Evolutionary conservation across 2,329 filamentous ascomycete genomes (phyloP).

Genomic region (Fusarium beomiforme): DNA sequence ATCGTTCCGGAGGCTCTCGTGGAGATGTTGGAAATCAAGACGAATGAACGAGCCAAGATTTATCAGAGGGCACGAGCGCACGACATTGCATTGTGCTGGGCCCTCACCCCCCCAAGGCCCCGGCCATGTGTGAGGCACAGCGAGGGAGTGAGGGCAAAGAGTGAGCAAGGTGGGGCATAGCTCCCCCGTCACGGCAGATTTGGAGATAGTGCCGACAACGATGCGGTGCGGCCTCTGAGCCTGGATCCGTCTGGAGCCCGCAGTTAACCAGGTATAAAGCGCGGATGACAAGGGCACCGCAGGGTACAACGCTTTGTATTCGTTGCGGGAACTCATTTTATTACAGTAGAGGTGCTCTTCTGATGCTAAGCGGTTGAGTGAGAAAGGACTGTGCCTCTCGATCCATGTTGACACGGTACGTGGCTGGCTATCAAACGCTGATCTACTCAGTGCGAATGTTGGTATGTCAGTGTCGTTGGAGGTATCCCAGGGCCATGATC

Average conservation of each 20-base stretch:
- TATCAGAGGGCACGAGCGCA: conserved; percentile 45
- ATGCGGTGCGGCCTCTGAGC: conserved; percentile 36
- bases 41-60: conserved; percentile 45
- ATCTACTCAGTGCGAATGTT: conserved; percentile 25
- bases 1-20: conserved; percentile 41
- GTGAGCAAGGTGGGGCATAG: conserved; percentile 42
- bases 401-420: conserved; percentile 25
- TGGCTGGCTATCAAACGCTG: background rate
- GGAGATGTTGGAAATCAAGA: conserved; percentile 41
- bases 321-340: conserved; percentile 21
- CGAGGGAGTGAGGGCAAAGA: conserved; percentile 41
- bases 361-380: conserved; percentile 11
- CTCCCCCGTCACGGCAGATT: conserved; percentile 44
- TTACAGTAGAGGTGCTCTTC: conserved; percentile 2
- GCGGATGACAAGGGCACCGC: conserved; percentile 28
- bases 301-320: conserved; percentile 31
- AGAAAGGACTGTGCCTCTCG: conserved; percentile 29
- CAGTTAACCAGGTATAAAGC: conserved; percentile 35
- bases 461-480: conserved; percentile 24
- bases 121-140: conserved; percentile 42
- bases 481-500: conserved; percentile 28
- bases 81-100: conserved; percentile 46
- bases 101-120: conserved; percentile 40
- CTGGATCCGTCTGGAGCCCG: conserved; percentile 37
- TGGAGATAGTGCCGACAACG: conserved; percentile 45